Base-by-base conservation (phyloP, 2,329 filamentous ascomycete species). In the Incumbomyces lentus region DNA sequence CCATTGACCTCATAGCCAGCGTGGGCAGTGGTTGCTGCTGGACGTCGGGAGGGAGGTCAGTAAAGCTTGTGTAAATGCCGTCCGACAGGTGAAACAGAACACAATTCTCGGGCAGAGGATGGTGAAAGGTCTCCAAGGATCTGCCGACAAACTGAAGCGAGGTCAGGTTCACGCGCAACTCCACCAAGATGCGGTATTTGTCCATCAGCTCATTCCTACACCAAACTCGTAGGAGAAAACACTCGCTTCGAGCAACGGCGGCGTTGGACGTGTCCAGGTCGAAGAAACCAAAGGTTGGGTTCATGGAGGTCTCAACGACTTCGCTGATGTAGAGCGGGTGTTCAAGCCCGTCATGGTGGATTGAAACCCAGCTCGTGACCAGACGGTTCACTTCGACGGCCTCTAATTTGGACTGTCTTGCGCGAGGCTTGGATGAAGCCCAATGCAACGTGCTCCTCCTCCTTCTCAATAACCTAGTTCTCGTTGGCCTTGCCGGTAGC, bases 261-360 rank as follows among this genome's bases (percentile, higher is more conserved):
- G 84, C 75, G 0, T 76, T 78, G 52, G 75, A 79, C 5, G 72
- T 66, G 18, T 75, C 74, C 5, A 95, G 73, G 51, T 93, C 83
- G 61, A 95, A 93, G 61, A 85, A 83, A 36, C 79, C 79, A 62
- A 95, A 96, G 57, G 84, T 87, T 52, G 92, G 92, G 62, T 95
- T 95, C 66, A 87, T 88, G n/a, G 85, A 81, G 58, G 80, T 79
- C 55, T 84, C 76, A 22, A 81, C 76, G 17, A 84, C 72, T 66
- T 96, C 90, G 59, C 88, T 95, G 57, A 95, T 78, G 62, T 95
- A 95, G n/a, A 95, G 68, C 0, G 90, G 88, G 13, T 86, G 81
- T 39, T 73, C 65, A 43, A 79, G 66, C 2, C 68, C 76, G 1
- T 76, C 69, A 38, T 81, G 76, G 63, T 95, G 89, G 43, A 95